Evolutionary conservation across 2,329 filamentous ascomycete genomes (phyloP), one percentile per base, ranked within the genome.

Genomic region (Venturia carpophila): DNA sequence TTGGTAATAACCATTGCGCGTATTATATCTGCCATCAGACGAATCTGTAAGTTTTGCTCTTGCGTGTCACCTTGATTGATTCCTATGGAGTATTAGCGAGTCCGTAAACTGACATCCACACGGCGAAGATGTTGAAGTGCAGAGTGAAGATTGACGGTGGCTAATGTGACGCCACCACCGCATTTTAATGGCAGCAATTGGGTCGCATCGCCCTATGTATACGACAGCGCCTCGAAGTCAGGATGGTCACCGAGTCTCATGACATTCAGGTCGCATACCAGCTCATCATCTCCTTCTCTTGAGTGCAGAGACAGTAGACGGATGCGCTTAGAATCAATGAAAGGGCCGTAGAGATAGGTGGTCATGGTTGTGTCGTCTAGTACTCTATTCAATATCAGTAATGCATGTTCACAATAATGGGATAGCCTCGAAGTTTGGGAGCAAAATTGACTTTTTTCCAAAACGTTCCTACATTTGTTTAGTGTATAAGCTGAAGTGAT

Each of bases 171-270:
- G 30, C n/a, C 15, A 34, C 11, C 24, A 17, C 49, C 24, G 6
- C 49, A 55, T 17, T 55, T 55, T 21, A 55, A 34, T 3, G 49
- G n/a, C 2, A 30, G 13, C 27, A 27, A 4, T 13, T 55, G 24
- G 24, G 49, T 34, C 11, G 24, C 21, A 55, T 55, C 49, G 49
- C 49, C 49, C 49, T 21, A 55, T 55, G 49, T 55, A 34, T 55
- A 55, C 1, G 27, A 55, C 24, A 55, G 49, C 27, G 49, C 49
- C 15, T 55, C 49, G 11, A 30, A 30, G 3, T 15, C 10, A 34
- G 49, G 49, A 6, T 55, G 49, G 5, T 27, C 49, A 4, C 10
- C 15, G n/a, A 55, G 49, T 3, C 7, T 13, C 17, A n/a, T 21
- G 30, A n/a, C 30, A 24, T 34, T 55, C 24, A 55, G 27, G n/a